Evolutionary conservation across 768 basidiomycete genomes (phyloP), one percentile per base, ranked within the genome.

Genomic region (Butyriboletus loyo): DNA sequence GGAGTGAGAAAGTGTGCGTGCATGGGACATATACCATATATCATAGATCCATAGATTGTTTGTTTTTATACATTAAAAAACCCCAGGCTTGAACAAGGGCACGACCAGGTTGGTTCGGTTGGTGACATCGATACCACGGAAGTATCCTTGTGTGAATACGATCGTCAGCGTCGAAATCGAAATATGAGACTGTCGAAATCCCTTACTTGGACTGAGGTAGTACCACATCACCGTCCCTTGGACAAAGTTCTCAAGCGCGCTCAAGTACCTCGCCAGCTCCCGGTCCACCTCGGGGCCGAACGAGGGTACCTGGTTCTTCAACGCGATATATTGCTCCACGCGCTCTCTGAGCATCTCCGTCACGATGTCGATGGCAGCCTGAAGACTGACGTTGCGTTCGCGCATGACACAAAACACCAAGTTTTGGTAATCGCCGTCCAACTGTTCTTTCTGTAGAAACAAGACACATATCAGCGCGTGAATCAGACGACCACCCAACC

Each of bases 141-240:
- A 70, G 52, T 70, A 70, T 28, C 68, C 68, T 68, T 17, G 44
- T 25, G 27, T 19, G 36, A 19, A n/a, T n/a, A n/a, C 21, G 27
- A 27, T 4, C 9, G 43, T 70, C 38, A 65, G 57, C 51, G 10
- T 51, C 53, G 27, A 9, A 28, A 44, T 49, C 21, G 36, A 49
- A 49, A 21, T 21, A 49, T 28, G 37, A 24, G 45, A 40, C 30
- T 5, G 17, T 13, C n/a, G 14, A 30, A 50, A 27, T 3, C 7
- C 22, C 72, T 60, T 55, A 73, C 72, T 67, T 28, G 72, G 72
- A 52, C 72, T 73, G 15, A 73, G 63, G 39, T 73, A 74, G 53
- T 73, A 73, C 72, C 72, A 73, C 48, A 73, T 34, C 15, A 74
- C 70, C 10, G 72, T 73, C 17, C 72, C 72, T 45, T 73, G 72